Evolutionary conservation across 2,329 filamentous ascomycete species (phyloP), one percentile per base, ranked within the genome.

Genomic region (Neoscytalidium dimidiatum): DNA sequence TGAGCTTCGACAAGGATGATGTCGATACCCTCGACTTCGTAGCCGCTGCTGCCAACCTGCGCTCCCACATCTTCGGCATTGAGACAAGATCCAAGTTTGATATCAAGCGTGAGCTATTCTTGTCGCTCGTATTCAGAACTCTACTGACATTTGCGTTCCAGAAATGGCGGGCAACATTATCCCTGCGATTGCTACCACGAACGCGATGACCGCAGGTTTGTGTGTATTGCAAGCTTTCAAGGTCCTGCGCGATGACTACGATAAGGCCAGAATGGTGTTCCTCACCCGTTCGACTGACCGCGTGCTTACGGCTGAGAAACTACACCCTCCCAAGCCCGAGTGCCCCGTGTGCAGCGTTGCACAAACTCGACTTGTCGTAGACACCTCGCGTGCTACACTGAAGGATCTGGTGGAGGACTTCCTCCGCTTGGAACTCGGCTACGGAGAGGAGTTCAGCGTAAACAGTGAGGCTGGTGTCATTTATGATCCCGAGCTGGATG

Each of bases 121-220:
- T 7, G 31, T 9, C 3, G 28, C n/a, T 57, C 6, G 61, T 23
- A 13, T 5, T 35, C 41, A 23, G 19, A 52, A 29, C n/a, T 11
- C 31, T 5, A 29, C 35, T 23, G 29, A 56, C 49, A 3, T 33
- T 14, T 3, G 19, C 23, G 28, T 31, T 57, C 13, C 53, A 85
- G 91, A 99, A 79, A 99, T 98, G 94, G 95, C 95, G 3, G 95
- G 95, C 62, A 99, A 99, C 75, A 99, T 99, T 72, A 99, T 99
- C 67, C 95, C 95, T 1, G 95, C 95, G 1, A 99, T 99, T 74
- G 95, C 95, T 4, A 99, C 95, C 0, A 98, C 95, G 0, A 99
- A 99, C 76, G 95, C 95, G 17, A 96, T 98, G 76, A 94, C 95
- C 1, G 95, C 95, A 17, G 91, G 92, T 13, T 85, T 99, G 9